Base-by-base conservation (phyloP, 768 basidiomycete genomes). In the Xanthoconium stramineum region DNA sequence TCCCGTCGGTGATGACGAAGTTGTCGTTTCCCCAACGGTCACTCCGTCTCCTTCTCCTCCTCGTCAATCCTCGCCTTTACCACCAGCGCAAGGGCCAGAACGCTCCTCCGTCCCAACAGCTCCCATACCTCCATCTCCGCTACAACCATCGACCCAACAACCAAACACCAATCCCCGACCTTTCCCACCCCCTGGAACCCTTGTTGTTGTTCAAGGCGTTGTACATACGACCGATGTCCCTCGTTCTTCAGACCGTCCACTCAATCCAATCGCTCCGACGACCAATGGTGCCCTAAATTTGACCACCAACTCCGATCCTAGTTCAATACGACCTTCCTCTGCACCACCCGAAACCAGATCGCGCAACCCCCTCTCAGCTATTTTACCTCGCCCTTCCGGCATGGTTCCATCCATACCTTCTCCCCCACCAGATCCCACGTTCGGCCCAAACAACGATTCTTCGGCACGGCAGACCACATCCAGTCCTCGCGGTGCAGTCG, bases 171-270 rank as follows among this genome's bases (percentile, higher is more conserved):
- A 19, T 39, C 61, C 57, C n/a, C 73, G 81, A 20, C 78, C 79
- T 52, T 88, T 88, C 65, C 86, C 87, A 36, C 84, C 87, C 0
- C 84, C 88, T 0, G 88, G 89, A 14, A 89, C 89, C 3, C 78
- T 91, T 4, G 89, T 91, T 28, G 87, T 91, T 36, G 89, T 91
- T 0, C 89, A 91, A 70, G 89, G 89, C 47, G 88, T 90, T 39
- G 88, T 90, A 1, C 88, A 90, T 59, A 89, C 88, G 1, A 85
- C 85, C 5, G 88, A 89, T 69, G 78, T 81, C 29, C 77, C 83
- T 1, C 75, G 78, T 20, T 54, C 70, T 36, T 53, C 63, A 14
- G 64, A 69, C 43, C 61, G 69, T 47, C 65, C 59, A 37, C 50
- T 55, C n/a, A 61, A 49, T 53, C 47, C 66, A 9, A 50, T 47